These are phyloP conservation scores for Thermothielavioides terrestris DNA, from an alignment of 495 filamentous ascomycete species.

Conservation along the genomic window DNA sequence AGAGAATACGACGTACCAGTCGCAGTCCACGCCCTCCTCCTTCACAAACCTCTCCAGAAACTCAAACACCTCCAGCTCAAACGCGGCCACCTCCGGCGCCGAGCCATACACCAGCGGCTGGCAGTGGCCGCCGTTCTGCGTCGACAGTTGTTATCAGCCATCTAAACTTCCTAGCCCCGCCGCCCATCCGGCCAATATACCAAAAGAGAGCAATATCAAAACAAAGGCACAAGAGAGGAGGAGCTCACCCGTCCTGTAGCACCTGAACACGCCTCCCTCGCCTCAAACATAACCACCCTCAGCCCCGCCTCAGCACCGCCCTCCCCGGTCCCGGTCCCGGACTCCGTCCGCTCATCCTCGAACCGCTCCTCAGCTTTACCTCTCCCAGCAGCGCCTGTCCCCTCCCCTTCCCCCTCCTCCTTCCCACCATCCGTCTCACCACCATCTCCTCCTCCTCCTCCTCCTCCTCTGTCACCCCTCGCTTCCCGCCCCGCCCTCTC, in stretches of 20 bases:
- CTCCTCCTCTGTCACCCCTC: neutral
- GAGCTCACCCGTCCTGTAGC: slow-evolving; percentile 61
- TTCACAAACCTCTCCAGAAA: slow-evolving; percentile 45
- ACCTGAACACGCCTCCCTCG: slow-evolving; percentile 68
- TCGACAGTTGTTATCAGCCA: neutral
- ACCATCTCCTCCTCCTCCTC: slow-evolving; percentile 47
- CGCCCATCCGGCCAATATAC: neutral
- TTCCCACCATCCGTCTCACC: slow-evolving; percentile 35
- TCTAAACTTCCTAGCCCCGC: neutral
- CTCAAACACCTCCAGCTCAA: slow-evolving; percentile 54
- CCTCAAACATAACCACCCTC: slow-evolving; percentile 66
- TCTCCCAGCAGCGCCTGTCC: neutral
- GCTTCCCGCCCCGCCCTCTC: slow-evolving; percentile 20
- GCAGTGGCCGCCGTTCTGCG: slow-evolving; percentile 68
- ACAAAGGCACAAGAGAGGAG: neutral
- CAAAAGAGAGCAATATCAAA: too few species aligned
- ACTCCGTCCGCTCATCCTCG: too few species aligned
- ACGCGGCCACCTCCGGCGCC: slow-evolving; percentile 44
- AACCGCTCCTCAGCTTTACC: too few species aligned
- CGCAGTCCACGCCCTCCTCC: slow-evolving; percentile 49
- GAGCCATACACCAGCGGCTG: slow-evolving; percentile 52
- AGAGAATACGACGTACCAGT: slow-evolving; percentile 34
- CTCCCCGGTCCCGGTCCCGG: too few species aligned
- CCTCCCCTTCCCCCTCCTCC: slow-evolving; percentile 18
- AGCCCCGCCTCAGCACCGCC: too few species aligned